Evolutionary conservation across 768 basidiomycete species (phyloP).

Genomic region (Lactarius quietus): DNA sequence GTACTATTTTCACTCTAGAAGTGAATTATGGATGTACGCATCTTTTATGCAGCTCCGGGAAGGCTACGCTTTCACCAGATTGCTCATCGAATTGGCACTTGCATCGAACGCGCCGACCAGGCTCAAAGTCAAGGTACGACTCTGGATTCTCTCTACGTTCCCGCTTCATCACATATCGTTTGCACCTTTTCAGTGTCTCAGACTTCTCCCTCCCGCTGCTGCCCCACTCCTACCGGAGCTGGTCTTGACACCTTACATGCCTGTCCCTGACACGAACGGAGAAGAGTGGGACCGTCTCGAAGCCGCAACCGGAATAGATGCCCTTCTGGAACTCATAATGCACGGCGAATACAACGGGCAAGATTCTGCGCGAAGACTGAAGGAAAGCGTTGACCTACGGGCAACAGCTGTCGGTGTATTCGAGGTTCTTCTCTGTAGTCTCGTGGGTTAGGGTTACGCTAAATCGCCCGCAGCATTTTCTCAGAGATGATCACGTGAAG

Average conservation of each 20-base stretch:
- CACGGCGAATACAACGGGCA: constrained; percentile 84
- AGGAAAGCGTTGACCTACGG: constrained; percentile 70
- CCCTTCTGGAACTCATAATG: constrained; percentile 73
- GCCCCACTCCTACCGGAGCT: constrained; percentile 65
- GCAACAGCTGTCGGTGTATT: constrained; percentile 77
- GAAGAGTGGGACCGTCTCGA: constrained; percentile 93
- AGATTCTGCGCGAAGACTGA: constrained; percentile 52
- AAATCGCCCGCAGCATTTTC: constrained; percentile 56
- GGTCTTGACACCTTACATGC: constrained; percentile 66
- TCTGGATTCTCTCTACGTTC: not conserved
- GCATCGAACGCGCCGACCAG: constrained; percentile 90
- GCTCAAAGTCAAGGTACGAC: constrained; percentile 77
- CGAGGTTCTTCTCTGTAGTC: constrained; percentile 49
- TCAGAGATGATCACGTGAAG: constrained; percentile 65
- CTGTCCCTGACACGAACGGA: constrained; percentile 77
- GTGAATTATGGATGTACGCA: constrained; percentile 2
- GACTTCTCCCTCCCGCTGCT: constrained; percentile 50
- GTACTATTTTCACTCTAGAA: constrained; percentile 30
- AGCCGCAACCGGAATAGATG: constrained; percentile 74
- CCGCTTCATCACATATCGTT: constrained; percentile 26
- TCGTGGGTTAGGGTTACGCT: constrained; percentile 7
- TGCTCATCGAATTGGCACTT: constrained; percentile 82
- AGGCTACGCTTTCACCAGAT: constrained; percentile 58
- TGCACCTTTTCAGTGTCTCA: constrained; percentile 47
- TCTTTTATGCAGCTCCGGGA: constrained; percentile 50